phyloP scores from a whole-genome alignment of 2,329 filamentous ascomycete genomes.

The Colletotrichum theobromicola region DNA sequence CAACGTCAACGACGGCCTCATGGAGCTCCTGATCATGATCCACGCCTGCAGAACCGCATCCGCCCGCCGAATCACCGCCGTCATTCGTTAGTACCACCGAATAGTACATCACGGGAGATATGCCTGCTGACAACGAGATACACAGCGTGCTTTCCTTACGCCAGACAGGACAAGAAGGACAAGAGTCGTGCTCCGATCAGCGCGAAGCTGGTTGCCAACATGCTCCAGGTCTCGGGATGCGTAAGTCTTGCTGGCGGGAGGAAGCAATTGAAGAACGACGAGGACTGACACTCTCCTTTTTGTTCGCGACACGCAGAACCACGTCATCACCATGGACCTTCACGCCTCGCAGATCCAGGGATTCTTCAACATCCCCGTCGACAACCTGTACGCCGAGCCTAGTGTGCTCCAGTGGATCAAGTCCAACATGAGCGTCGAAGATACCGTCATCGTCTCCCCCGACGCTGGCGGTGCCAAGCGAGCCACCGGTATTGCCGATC shows the following conservation, averaged over 20 bases:
- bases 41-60: constrained; percentile 71
- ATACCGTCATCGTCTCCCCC: constrained; percentile 86
- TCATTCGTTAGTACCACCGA: constrained; percentile 52
- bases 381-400: constrained; percentile 84
- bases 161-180: constrained; percentile 92
- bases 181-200: constrained; percentile 83
- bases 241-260: background rate
- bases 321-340: constrained; percentile 84
- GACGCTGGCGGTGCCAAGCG: constrained; percentile 88
- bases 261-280: background rate
- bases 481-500: constrained; percentile 85
- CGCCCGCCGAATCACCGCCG: constrained; percentile 83
- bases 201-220: constrained; percentile 89
- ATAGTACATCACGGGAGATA: background rate
- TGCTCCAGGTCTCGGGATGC: constrained; percentile 87
- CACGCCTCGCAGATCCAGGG: constrained; percentile 87
- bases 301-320: constrained; percentile 9
- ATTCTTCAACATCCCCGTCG: constrained; percentile 77
- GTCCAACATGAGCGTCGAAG: constrained; percentile 75
- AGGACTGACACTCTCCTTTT: background rate
- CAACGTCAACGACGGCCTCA: constrained; percentile 90
- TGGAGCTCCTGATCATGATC: constrained; percentile 94
- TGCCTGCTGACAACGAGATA: background rate
- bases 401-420: constrained; percentile 84
- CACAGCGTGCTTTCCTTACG: constrained; percentile 84